Conservation (phyloP, 2,329 filamentous ascomycete species). For the Colletotrichum navitas region DNA sequence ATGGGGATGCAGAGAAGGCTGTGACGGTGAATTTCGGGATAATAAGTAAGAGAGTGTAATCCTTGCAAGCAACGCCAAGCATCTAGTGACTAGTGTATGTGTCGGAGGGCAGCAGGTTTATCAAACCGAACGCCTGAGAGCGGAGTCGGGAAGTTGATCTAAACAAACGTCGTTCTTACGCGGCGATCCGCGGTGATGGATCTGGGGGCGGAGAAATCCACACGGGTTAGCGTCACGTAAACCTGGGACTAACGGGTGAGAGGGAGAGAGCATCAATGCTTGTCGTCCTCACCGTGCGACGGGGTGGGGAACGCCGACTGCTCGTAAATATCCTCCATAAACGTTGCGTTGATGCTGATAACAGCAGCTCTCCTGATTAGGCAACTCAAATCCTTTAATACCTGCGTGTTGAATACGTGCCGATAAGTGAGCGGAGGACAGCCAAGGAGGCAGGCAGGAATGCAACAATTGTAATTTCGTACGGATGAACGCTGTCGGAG, state of each 20-base stretch:
- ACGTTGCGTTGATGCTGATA: not conserved
- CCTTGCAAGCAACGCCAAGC: not conserved
- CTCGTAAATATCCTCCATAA: not conserved
- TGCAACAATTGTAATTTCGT: not conserved
- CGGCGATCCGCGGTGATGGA: slow-evolving; percentile 16
- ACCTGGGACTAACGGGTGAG: not conserved
- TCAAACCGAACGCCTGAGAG: not conserved
- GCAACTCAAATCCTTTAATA: not conserved
- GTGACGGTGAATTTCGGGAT: not conserved
- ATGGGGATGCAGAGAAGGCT: not conserved
- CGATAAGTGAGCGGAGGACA: slow-evolving; percentile 27
- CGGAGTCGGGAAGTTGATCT: slow-evolving; percentile 18
- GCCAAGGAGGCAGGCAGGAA: slow-evolving; percentile 3
- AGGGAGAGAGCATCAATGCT: not conserved
- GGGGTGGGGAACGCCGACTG: not conserved
- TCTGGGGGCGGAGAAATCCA: slow-evolving; percentile 36
- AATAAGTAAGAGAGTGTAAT: not conserved
- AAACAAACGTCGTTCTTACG: not conserved
- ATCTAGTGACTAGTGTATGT: not conserved
- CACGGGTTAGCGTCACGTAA: slow-evolving; percentile 25
- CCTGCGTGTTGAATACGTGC: not conserved
- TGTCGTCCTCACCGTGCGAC: not conserved
- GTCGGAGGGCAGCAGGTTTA: not conserved
- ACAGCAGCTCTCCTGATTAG: not conserved
- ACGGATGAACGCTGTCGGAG: slow-evolving; percentile 12